Conservation (phyloP, 2,329 filamentous ascomycete species). For the Phialophora tarda region DNA sequence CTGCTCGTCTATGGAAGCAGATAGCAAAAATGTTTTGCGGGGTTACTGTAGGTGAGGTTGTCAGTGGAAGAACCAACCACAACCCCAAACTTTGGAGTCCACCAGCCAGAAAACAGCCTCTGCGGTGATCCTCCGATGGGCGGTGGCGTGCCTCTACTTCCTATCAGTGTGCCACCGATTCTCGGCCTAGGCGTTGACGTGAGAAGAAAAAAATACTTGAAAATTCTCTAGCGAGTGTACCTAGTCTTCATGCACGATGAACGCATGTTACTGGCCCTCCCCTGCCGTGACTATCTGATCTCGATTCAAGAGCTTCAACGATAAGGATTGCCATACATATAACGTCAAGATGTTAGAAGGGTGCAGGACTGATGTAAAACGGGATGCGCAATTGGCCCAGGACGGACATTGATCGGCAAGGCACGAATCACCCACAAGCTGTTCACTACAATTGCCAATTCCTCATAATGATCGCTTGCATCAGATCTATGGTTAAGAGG, state of each 20-base stretch:
- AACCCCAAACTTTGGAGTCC: constrained; percentile 14
- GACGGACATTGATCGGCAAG: background rate
- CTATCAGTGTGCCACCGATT: constrained; percentile 2
- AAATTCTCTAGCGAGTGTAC: background rate
- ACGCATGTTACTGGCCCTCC: constrained; percentile 1
- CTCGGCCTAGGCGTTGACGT: background rate
- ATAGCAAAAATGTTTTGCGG: constrained; percentile 32
- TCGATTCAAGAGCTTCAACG: background rate
- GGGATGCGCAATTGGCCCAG: background rate
- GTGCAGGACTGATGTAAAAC: background rate
- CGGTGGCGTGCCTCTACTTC: constrained; percentile 17
- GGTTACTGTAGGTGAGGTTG: constrained; percentile 21
- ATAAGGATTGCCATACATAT: background rate
- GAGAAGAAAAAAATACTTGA: background rate
- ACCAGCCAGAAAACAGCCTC: constrained; percentile 15
- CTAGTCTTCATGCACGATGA: constrained; percentile 3
- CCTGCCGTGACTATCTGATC: background rate
- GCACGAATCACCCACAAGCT: background rate
- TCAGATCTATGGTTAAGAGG: background rate
- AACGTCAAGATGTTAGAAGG: background rate
- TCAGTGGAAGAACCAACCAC: constrained; percentile 18
- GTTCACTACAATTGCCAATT: background rate
- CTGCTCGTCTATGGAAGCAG: constrained; percentile 16
- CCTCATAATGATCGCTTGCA: background rate
- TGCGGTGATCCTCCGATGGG: constrained; percentile 21